Evolutionary conservation across 257 asterid genomes (phyloP).

Genomic region (Misopates orontium): DNA sequence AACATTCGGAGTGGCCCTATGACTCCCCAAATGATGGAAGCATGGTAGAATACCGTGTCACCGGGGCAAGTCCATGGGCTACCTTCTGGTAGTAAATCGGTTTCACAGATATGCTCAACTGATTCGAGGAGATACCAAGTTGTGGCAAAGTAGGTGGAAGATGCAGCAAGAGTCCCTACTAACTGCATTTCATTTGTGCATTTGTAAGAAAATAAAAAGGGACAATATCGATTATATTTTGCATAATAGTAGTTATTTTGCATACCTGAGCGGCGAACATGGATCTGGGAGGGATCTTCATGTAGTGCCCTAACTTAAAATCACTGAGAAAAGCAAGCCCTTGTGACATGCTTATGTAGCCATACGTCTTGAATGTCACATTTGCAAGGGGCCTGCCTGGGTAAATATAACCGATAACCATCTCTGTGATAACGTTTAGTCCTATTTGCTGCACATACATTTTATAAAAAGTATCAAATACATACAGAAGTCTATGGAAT

Average conservation of each 20-base stretch:
- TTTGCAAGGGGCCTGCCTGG: slow-evolving; percentile 85
- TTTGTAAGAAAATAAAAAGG: neutral
- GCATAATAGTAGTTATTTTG: too few relatives aligned
- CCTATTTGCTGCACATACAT: slow-evolving; percentile 56
- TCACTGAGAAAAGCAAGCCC: slow-evolving; percentile 61
- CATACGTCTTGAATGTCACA: slow-evolving; percentile 77
- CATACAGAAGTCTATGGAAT: neutral
- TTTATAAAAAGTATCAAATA: neutral
- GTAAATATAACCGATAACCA: slow-evolving; percentile 61
- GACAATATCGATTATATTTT: neutral
- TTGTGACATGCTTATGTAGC: slow-evolving; percentile 78
- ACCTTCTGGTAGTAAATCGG: slow-evolving; percentile 42
- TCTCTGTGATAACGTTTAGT: slow-evolving; percentile 68
- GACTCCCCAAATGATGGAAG: slow-evolving; percentile 90
- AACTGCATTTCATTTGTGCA: slow-evolving; percentile 31
- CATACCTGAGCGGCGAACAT: slow-evolving; percentile 77
- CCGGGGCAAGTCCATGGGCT: slow-evolving; percentile 89
- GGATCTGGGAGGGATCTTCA: slow-evolving; percentile 87
- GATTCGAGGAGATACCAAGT: slow-evolving; percentile 66
- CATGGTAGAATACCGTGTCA: slow-evolving; percentile 62
- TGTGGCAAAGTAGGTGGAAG: slow-evolving; percentile 49
- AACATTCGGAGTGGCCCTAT: slow-evolving; percentile 72
- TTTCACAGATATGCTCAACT: slow-evolving; percentile 50
- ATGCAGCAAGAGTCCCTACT: slow-evolving; percentile 63
- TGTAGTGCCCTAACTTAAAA: slow-evolving; percentile 79